These are phyloP conservation scores for Xylaria sp. DNA, from an alignment of 2,329 filamentous ascomycete species.

Conservation along the genomic window DNA sequence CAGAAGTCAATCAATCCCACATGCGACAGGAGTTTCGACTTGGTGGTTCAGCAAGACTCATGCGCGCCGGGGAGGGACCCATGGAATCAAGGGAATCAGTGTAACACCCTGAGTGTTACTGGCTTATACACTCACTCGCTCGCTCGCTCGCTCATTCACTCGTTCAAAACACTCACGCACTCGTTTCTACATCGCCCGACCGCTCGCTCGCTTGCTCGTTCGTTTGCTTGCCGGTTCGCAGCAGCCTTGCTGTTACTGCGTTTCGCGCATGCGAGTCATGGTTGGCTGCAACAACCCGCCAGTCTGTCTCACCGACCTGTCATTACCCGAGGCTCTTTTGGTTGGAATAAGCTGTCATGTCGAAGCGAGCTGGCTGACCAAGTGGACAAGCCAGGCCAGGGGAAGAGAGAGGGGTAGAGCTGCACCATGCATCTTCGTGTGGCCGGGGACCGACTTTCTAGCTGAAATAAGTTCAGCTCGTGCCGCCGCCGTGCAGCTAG, in stretches of 20 bases:
- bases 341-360: slow-evolving; percentile 29
- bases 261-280: slow-evolving; percentile 25
- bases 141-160: slow-evolving; percentile 1
- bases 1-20: slow-evolving; percentile 30
- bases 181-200: not conserved
- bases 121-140: slow-evolving; percentile 22
- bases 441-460: slow-evolving; percentile 29
- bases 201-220: slow-evolving; percentile 4
- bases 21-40: slow-evolving; percentile 34
- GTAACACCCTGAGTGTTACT: slow-evolving; percentile 23
- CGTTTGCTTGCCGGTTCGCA: slow-evolving; percentile 15
- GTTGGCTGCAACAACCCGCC: slow-evolving; percentile 19
- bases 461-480: slow-evolving; percentile 29
- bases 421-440: slow-evolving; percentile 29
- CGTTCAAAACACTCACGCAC: not conserved
- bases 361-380: slow-evolving; percentile 28
- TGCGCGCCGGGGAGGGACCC: slow-evolving; percentile 4
- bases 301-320: slow-evolving; percentile 22
- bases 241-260: slow-evolving; percentile 21
- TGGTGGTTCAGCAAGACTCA: slow-evolving; percentile 10
- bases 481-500: slow-evolving; percentile 25
- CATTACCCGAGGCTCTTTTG: slow-evolving; percentile 27
- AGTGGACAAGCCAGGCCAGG: slow-evolving; percentile 22
- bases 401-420: slow-evolving; percentile 20
- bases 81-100: not conserved